Conservation (phyloP, 2,329 filamentous ascomycete species). For the Fusarium illudens region DNA sequence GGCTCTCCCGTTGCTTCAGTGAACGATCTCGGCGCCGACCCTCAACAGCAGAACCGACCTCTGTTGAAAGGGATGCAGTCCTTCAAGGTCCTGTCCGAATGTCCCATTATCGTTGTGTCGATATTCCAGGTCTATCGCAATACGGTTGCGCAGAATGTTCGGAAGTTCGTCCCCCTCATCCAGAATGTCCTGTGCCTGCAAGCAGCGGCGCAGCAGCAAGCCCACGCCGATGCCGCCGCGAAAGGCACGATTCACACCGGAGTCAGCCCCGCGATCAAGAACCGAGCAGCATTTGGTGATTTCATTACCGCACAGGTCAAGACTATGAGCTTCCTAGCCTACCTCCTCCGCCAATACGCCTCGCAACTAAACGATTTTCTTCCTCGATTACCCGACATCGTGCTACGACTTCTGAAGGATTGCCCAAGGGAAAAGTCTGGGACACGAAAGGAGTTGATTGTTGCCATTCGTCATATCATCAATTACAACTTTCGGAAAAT, state of each 20-base stretch:
- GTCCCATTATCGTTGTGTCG: conserved; percentile 97
- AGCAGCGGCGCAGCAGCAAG: conserved; percentile 91
- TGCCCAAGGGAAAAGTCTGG: conserved; percentile 94
- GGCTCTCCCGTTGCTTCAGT: conserved; percentile 87
- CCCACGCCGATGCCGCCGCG: conserved; percentile 83
- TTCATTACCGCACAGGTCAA: conserved; percentile 99
- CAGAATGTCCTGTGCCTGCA: conserved; percentile 89
- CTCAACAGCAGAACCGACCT: conserved; percentile 81
- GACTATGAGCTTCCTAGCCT: conserved; percentile 98
- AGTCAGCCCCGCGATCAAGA: conserved; percentile 92
- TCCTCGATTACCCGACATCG: conserved; percentile 83
- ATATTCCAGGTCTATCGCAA: conserved; percentile 92
- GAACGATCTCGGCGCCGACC: conserved; percentile 80
- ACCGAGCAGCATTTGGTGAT: conserved; percentile 92
- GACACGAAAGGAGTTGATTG: conserved; percentile 91
- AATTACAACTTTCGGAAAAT: conserved; percentile 99
- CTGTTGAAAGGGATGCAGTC: conserved; percentile 96
- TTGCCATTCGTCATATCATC: conserved; percentile 97
- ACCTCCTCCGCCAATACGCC: conserved; percentile 87
- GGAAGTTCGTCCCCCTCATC: conserved; percentile 91
- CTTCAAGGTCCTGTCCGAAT: conserved; percentile 97
- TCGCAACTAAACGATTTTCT: conserved; percentile 89
- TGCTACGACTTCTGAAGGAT: conserved; percentile 90
- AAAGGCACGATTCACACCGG: conserved; percentile 88
- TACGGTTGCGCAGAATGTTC: conserved; percentile 84